A percentile compares a stretch with the other conserved stretches of the same genome.
These are phyloP conservation scores for Ustilago curta DNA, from an alignment of 1,284 basidiomycete species.

Conservation along the genomic window DNA sequence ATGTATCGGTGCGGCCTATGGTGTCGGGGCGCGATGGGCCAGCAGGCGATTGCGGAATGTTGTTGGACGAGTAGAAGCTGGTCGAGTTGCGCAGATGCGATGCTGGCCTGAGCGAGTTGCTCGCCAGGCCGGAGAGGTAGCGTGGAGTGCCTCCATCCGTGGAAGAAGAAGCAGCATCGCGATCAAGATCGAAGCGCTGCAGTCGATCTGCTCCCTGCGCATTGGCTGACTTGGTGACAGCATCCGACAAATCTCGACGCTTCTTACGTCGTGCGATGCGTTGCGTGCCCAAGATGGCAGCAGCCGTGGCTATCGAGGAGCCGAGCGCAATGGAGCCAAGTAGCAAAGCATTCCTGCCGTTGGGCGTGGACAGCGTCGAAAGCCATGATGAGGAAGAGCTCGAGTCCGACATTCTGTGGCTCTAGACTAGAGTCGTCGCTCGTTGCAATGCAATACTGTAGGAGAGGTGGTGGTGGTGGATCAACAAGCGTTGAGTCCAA, in stretches of 20 bases:
- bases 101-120: conserved; percentile 32
- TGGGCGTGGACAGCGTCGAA: conserved; percentile 26
- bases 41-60: conserved; percentile 25
- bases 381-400: conserved; percentile 36
- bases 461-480: conserved; percentile 6
- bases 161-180: conserved; percentile 39
- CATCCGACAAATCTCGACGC: conserved; percentile 49
- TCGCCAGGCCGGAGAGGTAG: conserved; percentile 47
- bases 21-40: conserved; percentile 33
- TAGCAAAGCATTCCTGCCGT: conserved; percentile 40
- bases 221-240: conserved; percentile 41
- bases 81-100: conserved; percentile 43
- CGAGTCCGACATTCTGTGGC: conserved; percentile 35
- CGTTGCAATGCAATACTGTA: neutral
- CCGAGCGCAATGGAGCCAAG: conserved; percentile 56
- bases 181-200: conserved; percentile 33
- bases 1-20: conserved; percentile 12
- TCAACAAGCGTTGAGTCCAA: too few relatives aligned
- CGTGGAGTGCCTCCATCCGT: conserved; percentile 55
- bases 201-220: conserved; percentile 37
- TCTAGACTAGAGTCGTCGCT: neutral
- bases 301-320: conserved; percentile 58
- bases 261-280: conserved; percentile 40
- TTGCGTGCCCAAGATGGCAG: conserved; percentile 54
- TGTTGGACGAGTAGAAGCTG: conserved; percentile 33